Evolutionary conservation across 192 early-diverging fungal genomes (phyloP).

Genomic region (Coemansia pectinata): DNA sequence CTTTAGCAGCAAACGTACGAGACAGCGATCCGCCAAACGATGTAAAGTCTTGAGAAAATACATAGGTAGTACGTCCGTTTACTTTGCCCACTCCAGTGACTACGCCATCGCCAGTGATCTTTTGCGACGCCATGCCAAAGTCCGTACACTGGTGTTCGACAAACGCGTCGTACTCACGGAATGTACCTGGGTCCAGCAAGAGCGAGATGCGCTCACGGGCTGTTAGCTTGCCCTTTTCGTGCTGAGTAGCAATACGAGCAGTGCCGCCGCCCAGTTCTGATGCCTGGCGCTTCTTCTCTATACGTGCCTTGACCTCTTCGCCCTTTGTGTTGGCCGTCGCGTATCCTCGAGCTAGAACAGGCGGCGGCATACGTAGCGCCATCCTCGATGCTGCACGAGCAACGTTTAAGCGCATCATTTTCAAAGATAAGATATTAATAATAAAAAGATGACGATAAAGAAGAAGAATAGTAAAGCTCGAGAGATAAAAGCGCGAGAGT

Average conservation of each 20-base stretch:
- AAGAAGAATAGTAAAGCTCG: neutral
- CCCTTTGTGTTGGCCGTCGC: conserved; percentile 36
- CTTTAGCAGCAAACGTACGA: conserved; percentile 85
- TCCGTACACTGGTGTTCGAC: conserved; percentile 93
- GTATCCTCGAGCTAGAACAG: conserved; percentile 8
- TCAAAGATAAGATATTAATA: neutral
- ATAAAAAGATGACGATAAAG: neutral
- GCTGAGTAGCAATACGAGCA: conserved; percentile 79
- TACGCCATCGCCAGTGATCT: conserved; percentile 92
- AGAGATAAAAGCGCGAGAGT: neutral
- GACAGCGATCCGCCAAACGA: conserved; percentile 90
- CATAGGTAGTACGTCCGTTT: conserved; percentile 85
- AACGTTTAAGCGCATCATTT: conserved; percentile 1
- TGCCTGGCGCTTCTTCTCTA: conserved; percentile 71
- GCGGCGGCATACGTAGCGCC: neutral
- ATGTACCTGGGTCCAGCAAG: conserved; percentile 78
- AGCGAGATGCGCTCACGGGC: conserved; percentile 88
- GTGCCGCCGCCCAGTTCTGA: conserved; percentile 78
- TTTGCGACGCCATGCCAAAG: conserved; percentile 81
- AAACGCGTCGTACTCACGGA: conserved; percentile 91
- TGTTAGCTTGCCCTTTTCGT: conserved; percentile 91
- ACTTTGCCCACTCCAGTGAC: conserved; percentile 95
- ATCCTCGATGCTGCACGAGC: neutral
- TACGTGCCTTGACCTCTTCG: conserved; percentile 25
- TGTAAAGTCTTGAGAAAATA: conserved; percentile 95